phyloP scores from a whole-genome alignment of 2,329 filamentous ascomycete species.

The Monosporascus sp. region DNA sequence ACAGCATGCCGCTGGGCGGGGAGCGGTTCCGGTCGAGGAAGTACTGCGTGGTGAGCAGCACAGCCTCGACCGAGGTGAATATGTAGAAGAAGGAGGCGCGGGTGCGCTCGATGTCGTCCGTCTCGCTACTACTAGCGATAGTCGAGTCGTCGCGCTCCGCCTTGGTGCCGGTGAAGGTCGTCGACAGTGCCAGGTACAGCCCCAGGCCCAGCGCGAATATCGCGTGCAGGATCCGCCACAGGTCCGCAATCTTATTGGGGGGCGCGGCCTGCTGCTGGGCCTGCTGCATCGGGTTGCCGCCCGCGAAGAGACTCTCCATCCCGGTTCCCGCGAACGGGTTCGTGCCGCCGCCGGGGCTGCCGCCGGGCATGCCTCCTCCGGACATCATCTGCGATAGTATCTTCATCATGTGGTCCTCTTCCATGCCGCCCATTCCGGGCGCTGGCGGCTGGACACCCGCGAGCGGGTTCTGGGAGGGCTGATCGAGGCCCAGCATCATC shows the following conservation, averaged over 20 bases:
- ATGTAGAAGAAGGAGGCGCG: constrained; percentile 64
- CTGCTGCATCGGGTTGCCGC: constrained; percentile 27
- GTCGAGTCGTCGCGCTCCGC: constrained; percentile 46
- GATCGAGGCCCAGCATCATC: constrained; percentile 57
- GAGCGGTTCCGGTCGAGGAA: constrained; percentile 59
- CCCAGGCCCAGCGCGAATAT: constrained; percentile 65
- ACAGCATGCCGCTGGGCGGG: constrained; percentile 56
- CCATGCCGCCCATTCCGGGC: constrained; percentile 27
- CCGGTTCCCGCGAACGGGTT: constrained; percentile 28
- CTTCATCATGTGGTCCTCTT: constrained; percentile 63
- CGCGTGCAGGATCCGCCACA: constrained; percentile 72
- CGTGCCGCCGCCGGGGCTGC: constrained; percentile 29
- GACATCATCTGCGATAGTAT: constrained; percentile 71
- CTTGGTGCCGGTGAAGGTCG: constrained; percentile 63
- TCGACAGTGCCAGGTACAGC: constrained; percentile 62
- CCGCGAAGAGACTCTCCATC: constrained; percentile 28
- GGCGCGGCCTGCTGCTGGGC: constrained; percentile 22
- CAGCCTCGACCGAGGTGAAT: constrained; percentile 72
- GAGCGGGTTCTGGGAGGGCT: constrained; percentile 22
- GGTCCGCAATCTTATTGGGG: constrained; percentile 35
- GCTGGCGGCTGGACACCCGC: constrained; percentile 10
- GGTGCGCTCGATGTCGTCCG: constrained; percentile 26
- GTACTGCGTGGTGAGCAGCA: constrained; percentile 66
- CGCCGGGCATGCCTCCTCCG: constrained; percentile 28
- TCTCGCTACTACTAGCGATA: constrained; percentile 26